Evolutionary conservation across 192 early-diverging fungal species (phyloP), one percentile per base, ranked within the genome.

Genomic region (Coemansia brasiliensis): DNA sequence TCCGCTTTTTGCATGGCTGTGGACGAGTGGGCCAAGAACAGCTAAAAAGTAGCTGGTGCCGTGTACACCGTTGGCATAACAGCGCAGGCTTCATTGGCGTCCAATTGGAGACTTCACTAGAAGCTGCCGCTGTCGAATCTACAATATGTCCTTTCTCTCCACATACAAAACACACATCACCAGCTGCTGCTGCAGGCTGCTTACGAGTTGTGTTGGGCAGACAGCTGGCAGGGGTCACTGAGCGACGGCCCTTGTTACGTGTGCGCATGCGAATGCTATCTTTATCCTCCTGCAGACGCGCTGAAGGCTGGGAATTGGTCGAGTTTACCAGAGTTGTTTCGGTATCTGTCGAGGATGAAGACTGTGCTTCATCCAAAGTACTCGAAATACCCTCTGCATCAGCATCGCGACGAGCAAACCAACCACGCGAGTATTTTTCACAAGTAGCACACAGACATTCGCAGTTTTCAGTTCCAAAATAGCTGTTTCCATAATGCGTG

Each of bases 381-480:
- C 12, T 8, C n/a, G 44, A 13, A 8, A n/a, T 46, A 2, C 53
- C 62, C 11, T 55, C 44, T 2, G 29, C n/a, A 6, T 16, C 13
- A 11, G 48, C 48, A 17, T 35, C 40, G 18, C 51, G 35, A 10
- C 29, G 24, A 12, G 71, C 71, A 38, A 64, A 80, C 68, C 61
- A 65, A 41, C 78, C 78, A 13, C 68, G 63, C 20, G 50, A 48
- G 45, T 78, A 85, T 72, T 73, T 76, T 67, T 89, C 89, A 50
- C 89, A 91, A 1, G 87, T 87, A 5, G 70, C 85, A 57, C 89
- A 91, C 40, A 89, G 71, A 42, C 89, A 91, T 48, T 87, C 86
- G 37, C 67, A 56, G 64, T 91, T 91, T 37, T 69, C 62, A 2
- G 74, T 69, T 27, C 86, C 88, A 74, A 91, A 91, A 46, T 91